phyloP scores from a whole-genome alignment of 2,329 filamentous ascomycete genomes.

The Aspergillus hortae region DNA sequence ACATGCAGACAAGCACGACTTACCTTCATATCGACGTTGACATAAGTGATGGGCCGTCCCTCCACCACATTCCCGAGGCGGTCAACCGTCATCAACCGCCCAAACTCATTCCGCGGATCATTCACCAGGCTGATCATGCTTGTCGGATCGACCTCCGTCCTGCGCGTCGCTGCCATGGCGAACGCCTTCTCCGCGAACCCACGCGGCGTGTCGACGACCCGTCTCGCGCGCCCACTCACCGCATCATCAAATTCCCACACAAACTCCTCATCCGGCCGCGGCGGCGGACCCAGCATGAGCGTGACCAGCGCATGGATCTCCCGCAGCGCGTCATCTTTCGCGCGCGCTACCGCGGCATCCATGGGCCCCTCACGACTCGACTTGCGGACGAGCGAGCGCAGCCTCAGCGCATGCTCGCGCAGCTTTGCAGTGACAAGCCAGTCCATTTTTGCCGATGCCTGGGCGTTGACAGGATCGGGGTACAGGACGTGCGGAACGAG shows the following conservation, averaged over 20 bases:
- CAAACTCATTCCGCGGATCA: constrained; percentile 74
- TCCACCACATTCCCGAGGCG: constrained; percentile 79
- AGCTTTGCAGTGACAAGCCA: constrained; percentile 76
- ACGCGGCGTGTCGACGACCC: constrained; percentile 62
- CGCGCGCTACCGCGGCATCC: constrained; percentile 37
- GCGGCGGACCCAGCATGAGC: constrained; percentile 75
- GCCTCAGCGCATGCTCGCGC: constrained; percentile 73
- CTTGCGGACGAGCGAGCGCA: constrained; percentile 53
- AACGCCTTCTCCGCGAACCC: constrained; percentile 62
- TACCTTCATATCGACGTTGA: constrained; percentile 69
- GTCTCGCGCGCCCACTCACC: constrained; percentile 56
- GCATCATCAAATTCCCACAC: constrained; percentile 77
- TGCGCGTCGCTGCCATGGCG: constrained; percentile 41
- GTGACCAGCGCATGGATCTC: constrained; percentile 81
- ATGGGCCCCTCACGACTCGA: constrained; percentile 30
- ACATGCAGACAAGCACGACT: neutral
- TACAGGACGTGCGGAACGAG: constrained; percentile 80
- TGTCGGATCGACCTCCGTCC: constrained; percentile 8
- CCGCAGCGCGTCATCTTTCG: constrained; percentile 71
- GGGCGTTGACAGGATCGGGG: constrained; percentile 76
- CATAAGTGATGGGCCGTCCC: constrained; percentile 71
- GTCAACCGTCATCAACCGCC: constrained; percentile 70
- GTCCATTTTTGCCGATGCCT: constrained; percentile 67
- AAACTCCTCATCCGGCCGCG: constrained; percentile 65
- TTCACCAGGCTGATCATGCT: constrained; percentile 74